A percentile compares a stretch with the other conserved stretches of the same genome.
phyloP scores from a whole-genome alignment of 1,139 yeast genomes.

The Blastobotrys illinoisensis region DNA sequence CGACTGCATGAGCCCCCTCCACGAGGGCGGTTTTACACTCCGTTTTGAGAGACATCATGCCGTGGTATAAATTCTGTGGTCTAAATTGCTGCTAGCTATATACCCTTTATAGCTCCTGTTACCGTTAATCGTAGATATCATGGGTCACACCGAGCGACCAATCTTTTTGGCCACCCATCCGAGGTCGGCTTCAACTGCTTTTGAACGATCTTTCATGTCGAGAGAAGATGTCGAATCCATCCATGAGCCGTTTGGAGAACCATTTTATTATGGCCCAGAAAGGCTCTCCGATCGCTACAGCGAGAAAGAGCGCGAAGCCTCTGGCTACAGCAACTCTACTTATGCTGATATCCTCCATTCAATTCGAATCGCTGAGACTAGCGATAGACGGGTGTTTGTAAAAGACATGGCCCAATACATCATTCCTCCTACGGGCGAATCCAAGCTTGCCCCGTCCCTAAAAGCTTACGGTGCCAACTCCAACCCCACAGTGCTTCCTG shows the following conservation, averaged over 20 bases:
- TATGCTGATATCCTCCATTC: slow-evolving; percentile 18
- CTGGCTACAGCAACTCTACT: slow-evolving; percentile 16
- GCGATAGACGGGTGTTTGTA: slow-evolving; percentile 18
- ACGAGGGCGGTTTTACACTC: not conserved
- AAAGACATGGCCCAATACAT: slow-evolving; percentile 30
- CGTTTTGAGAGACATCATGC: not conserved
- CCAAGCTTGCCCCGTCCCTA: slow-evolving; percentile 19
- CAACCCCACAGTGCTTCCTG: slow-evolving; percentile 25
- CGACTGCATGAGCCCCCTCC: not conserved
- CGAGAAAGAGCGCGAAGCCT: slow-evolving; percentile 12
- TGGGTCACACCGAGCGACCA: not conserved
- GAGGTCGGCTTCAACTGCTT: slow-evolving; percentile 28
- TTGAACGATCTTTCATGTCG: slow-evolving; percentile 27
- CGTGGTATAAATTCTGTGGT: not conserved
- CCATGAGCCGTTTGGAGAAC: slow-evolving; percentile 30
- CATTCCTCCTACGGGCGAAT: slow-evolving; percentile 21
- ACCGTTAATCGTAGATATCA: not conserved
- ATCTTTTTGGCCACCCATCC: slow-evolving; percentile 28
- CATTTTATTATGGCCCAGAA: slow-evolving; percentile 28
- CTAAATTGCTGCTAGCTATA: not conserved
- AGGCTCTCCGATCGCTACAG: slow-evolving; percentile 23
- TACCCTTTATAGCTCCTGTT: no score
- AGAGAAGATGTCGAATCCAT: slow-evolving; percentile 22
- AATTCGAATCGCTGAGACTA: slow-evolving; percentile 9
- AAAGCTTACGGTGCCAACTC: slow-evolving; percentile 1